Conservation (phyloP, 768 basidiomycete genomes). For the Cyclocybe aegerita region DNA sequence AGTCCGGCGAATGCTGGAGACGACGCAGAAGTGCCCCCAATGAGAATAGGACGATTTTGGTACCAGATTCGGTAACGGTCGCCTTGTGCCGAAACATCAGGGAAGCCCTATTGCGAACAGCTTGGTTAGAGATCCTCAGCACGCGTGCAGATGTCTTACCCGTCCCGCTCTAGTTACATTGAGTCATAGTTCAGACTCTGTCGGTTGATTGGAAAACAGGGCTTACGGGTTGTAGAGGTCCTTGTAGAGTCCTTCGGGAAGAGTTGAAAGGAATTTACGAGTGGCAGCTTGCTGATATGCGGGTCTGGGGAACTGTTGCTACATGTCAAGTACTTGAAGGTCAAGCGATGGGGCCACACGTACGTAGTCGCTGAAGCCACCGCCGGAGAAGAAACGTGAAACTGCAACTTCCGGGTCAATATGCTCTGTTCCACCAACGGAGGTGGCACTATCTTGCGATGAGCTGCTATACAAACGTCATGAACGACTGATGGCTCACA, state of each 20-base stretch:
- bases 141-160: slow-evolving; percentile 32
- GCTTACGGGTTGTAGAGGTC: slow-evolving; percentile 63
- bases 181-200: background rate
- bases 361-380: slow-evolving; percentile 73
- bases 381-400: slow-evolving; percentile 56
- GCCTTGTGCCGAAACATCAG: slow-evolving; percentile 68
- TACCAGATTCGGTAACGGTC: slow-evolving; percentile 47
- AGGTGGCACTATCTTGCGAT: slow-evolving; percentile 52
- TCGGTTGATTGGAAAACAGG: background rate
- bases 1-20: slow-evolving; percentile 65
- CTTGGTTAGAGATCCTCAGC: background rate
- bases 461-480: background rate
- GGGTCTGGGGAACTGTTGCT: slow-evolving; percentile 51
- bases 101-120: slow-evolving; percentile 42
- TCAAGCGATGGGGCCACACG: slow-evolving; percentile 18
- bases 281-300: slow-evolving; percentile 51
- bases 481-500: slow-evolving; percentile 29
- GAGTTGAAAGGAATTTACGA: slow-evolving; percentile 37
- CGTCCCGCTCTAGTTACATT: slow-evolving; percentile 44
- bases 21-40: slow-evolving; percentile 67
- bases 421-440: slow-evolving; percentile 64
- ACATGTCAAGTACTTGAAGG: background rate
- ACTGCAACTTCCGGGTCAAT: slow-evolving; percentile 58
- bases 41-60: slow-evolving; percentile 31
- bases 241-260: slow-evolving; percentile 48